A percentile compares a stretch with the other conserved stretches of the same genome.
Conservation (phyloP, 2,329 filamentous ascomycete genomes). For the Aspergillus sp. region DNA sequence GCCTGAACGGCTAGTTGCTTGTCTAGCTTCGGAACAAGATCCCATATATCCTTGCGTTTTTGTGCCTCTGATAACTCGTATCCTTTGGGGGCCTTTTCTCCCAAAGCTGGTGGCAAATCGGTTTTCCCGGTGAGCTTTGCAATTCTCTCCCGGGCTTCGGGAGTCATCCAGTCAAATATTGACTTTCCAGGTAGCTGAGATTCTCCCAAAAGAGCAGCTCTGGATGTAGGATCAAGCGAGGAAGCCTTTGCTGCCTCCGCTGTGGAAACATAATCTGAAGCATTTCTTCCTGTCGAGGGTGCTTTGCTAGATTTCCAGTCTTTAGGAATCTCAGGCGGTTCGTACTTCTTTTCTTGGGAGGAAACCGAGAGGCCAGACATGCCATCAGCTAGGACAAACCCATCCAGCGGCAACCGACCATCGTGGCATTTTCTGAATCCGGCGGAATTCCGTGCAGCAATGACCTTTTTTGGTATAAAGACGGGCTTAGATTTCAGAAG, state of each 20-base stretch:
- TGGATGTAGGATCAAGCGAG: slow-evolving; percentile 66
- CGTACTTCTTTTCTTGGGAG: slow-evolving; percentile 41
- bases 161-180: slow-evolving; percentile 86
- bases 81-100: slow-evolving; percentile 64
- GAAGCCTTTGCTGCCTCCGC: slow-evolving; percentile 75
- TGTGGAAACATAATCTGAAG: slow-evolving; percentile 57
- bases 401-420: slow-evolving; percentile 71
- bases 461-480: slow-evolving; percentile 66
- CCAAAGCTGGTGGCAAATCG: slow-evolving; percentile 71
- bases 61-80: slow-evolving; percentile 62
- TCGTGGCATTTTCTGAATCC: slow-evolving; percentile 72
- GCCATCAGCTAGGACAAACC: slow-evolving; percentile 67
- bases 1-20: slow-evolving; percentile 65
- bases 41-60: slow-evolving; percentile 53
- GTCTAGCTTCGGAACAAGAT: slow-evolving; percentile 60
- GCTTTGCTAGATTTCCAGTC: slow-evolving; percentile 67
- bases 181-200: slow-evolving; percentile 81
- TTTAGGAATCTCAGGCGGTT: slow-evolving; percentile 37
- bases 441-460: slow-evolving; percentile 37
- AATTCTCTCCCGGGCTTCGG: slow-evolving; percentile 71
- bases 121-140: slow-evolving; percentile 68
- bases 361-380: slow-evolving; percentile 45
- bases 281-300: slow-evolving; percentile 28
- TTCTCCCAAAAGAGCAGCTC: slow-evolving; percentile 79
- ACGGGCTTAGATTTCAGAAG: slow-evolving; percentile 63